Evolutionary conservation across 2,329 filamentous ascomycete genomes (phyloP).

Genomic region (Capronia coronata): DNA sequence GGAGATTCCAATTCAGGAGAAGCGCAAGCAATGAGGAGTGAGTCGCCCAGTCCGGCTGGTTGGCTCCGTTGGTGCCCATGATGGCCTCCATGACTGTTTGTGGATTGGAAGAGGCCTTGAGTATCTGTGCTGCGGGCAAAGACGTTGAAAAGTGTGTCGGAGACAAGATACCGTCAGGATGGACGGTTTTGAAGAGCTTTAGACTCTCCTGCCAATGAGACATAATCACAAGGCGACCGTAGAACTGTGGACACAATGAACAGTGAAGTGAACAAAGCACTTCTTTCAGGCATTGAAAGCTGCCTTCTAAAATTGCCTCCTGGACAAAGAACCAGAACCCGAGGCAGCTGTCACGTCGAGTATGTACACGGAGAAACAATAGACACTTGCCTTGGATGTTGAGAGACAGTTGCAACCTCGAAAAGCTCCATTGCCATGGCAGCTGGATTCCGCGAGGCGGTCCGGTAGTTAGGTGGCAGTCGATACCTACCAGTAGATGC

Average conservation of each 20-base stretch:
- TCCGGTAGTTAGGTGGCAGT: too few species aligned
- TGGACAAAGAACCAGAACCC: neutral
- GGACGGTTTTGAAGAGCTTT: neutral
- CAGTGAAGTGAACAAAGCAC: neutral
- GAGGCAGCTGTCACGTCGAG: neutral
- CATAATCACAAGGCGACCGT: neutral
- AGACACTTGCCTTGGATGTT: too few species aligned
- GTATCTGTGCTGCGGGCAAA: too few species aligned
- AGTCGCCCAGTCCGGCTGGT: conserved; percentile 1
- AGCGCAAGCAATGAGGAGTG: neutral
- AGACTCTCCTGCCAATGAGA: neutral
- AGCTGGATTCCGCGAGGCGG: too few species aligned
- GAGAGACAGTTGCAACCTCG: too few species aligned
- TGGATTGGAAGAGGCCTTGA: too few species aligned
- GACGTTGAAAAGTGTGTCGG: neutral
- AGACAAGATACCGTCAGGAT: neutral
- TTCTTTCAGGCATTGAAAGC: neutral
- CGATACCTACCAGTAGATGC: too few species aligned
- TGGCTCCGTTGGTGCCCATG: neutral
- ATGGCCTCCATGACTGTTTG: neutral
- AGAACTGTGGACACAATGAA: neutral
- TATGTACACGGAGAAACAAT: neutral
- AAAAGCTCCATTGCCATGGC: too few species aligned
- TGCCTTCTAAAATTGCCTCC: too few species aligned
- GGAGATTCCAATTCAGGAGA: neutral